Percentiles rank a stretch among this genome's conserved stretches.
Evolutionary conservation across 148 eudicot species (phyloP).

Genomic region (Tetragonia tetragonoides): DNA sequence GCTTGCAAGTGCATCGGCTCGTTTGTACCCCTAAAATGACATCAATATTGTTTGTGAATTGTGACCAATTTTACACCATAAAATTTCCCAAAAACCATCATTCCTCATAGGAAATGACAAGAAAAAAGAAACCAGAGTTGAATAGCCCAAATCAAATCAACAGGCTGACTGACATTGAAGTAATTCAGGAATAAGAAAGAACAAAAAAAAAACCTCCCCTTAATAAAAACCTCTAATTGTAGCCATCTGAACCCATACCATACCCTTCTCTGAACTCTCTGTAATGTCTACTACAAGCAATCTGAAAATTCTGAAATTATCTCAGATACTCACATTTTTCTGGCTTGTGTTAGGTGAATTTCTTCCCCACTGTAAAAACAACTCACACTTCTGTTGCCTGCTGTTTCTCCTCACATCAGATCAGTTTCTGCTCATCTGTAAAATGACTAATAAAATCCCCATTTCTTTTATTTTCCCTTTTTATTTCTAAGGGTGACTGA

Average conservation of each 20-base stretch:
- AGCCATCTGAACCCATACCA: conserved; percentile 16
- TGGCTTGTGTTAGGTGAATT: conserved; percentile 24
- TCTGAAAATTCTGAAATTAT: background rate
- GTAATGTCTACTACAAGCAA: conserved; percentile 23
- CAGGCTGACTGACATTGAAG: conserved; percentile 4
- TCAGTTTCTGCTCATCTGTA: background rate
- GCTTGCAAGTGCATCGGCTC: no score
- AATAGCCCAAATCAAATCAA: conserved; percentile 24
- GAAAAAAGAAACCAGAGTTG: background rate
- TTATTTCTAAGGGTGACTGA: conserved; percentile 6
- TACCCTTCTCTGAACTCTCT: conserved; percentile 10
- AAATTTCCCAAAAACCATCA: conserved; percentile 9
- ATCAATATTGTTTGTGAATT: no score
- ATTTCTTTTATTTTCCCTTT: background rate
- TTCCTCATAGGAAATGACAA: conserved; percentile 32
- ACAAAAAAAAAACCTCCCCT: background rate
- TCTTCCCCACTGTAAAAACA: background rate
- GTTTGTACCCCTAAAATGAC: no score
- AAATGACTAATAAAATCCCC: no score
- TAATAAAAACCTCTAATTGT: conserved; percentile 13
- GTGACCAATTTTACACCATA: background rate
- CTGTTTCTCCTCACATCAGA: background rate
- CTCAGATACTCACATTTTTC: conserved; percentile 1
- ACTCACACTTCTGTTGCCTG: conserved; percentile 11
- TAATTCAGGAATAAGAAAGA: conserved; percentile 3